Conservation (phyloP, 2,329 filamentous ascomycete species). For the Biscogniauxia marginata region DNA sequence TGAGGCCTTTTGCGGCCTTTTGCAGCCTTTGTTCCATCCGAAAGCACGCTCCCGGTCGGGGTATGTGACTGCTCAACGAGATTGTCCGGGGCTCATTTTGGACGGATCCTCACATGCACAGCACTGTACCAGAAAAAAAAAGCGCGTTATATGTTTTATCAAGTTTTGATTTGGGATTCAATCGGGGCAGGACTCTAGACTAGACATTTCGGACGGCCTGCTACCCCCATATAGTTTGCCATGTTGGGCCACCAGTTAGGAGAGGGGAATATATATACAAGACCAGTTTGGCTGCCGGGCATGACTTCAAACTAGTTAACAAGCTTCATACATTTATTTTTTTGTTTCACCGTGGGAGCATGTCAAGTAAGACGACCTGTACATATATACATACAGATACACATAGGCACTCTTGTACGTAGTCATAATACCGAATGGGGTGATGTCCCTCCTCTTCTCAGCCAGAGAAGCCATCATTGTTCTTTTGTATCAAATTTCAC, state of each 20-base stretch:
- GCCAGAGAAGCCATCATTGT: background rate
- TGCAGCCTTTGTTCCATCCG: conserved; percentile 6
- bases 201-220: conserved; percentile 18
- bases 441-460: background rate
- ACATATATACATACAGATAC: background rate
- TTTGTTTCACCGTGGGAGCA: background rate
- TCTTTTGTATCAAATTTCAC: no score
- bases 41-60: conserved; percentile 9
- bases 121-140: conserved; percentile 26
- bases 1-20: conserved; percentile 5
- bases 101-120: conserved; percentile 11
- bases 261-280: background rate
- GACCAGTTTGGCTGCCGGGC: background rate
- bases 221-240: conserved; percentile 6
- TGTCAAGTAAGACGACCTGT: background rate
- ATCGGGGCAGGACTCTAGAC: conserved; percentile 15
- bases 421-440: background rate
- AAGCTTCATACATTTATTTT: background rate
- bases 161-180: conserved; percentile 13
- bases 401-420: background rate
- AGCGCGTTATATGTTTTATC: conserved; percentile 16
- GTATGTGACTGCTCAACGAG: conserved; percentile 7
- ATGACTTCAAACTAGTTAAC: background rate
- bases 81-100: conserved; percentile 7
- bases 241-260: background rate